A percentile compares a stretch with the other conserved stretches of the same genome.
Conservation (phyloP, 495 filamentous ascomycete genomes). For the Penicillium alfredii region DNA sequence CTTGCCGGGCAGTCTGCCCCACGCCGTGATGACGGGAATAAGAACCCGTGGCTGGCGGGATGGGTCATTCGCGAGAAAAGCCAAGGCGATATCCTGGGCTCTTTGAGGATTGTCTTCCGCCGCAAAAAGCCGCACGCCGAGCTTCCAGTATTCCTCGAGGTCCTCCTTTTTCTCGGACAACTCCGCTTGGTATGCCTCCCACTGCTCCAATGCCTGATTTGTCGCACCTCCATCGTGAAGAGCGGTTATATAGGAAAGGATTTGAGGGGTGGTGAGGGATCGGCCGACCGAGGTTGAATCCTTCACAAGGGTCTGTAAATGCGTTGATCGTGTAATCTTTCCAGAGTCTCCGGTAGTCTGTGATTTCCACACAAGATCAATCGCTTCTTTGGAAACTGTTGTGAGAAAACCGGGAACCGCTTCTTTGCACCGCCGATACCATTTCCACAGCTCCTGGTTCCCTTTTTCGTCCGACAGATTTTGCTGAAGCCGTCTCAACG, state of each 20-base stretch:
- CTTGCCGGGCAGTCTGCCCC: slow-evolving; percentile 30
- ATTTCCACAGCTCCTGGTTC: slow-evolving; percentile 38
- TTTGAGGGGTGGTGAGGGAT: slow-evolving; percentile 48
- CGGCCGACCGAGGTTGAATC: slow-evolving; percentile 55
- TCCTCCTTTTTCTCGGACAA: slow-evolving; percentile 49
- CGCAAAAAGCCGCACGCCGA: slow-evolving; percentile 64
- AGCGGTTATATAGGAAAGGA: slow-evolving; percentile 59
- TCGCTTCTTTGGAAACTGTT: slow-evolving; percentile 28
- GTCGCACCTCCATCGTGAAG: slow-evolving; percentile 54
- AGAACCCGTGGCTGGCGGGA: slow-evolving; percentile 53
- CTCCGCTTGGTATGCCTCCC: slow-evolving; percentile 52
- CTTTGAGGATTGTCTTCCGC: slow-evolving; percentile 53
- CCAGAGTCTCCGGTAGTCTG: slow-evolving; percentile 44
- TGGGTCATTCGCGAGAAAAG: slow-evolving; percentile 47
- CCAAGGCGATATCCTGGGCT: slow-evolving; percentile 57
- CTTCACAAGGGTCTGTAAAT: slow-evolving; percentile 53
- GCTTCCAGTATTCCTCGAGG: slow-evolving; percentile 54
- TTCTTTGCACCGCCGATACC: slow-evolving; percentile 42
- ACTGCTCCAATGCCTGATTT: slow-evolving; percentile 55
- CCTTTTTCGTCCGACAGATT: slow-evolving; percentile 22
- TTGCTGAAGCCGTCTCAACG: slow-evolving; percentile 18
- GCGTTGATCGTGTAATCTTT: slow-evolving; percentile 41
- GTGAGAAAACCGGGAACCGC: slow-evolving; percentile 32
- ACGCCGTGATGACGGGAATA: slow-evolving; percentile 55
- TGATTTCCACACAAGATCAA: slow-evolving; percentile 40